phyloP scores from a whole-genome alignment of 2,329 filamentous ascomycete species.

The Cadophora sp. region DNA sequence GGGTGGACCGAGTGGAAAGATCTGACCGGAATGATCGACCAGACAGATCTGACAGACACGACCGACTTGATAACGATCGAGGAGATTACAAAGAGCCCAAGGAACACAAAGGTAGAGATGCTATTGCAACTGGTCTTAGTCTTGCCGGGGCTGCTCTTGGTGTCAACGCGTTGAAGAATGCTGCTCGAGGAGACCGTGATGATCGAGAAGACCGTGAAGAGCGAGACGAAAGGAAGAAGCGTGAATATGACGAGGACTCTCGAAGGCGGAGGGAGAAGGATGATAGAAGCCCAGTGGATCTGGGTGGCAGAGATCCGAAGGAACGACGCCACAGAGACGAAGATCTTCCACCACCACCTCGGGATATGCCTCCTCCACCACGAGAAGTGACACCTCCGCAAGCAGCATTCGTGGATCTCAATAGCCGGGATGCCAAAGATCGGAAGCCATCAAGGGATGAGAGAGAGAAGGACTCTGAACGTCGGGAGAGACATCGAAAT shows the following conservation, averaged over 20 bases:
- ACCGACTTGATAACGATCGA: constrained; percentile 22
- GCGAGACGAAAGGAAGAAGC: constrained; percentile 34
- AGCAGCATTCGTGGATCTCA: constrained; percentile 36
- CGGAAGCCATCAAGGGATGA: constrained; percentile 45
- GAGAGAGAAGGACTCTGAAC: constrained; percentile 27
- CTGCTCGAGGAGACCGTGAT: constrained; percentile 33
- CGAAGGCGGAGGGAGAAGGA: constrained; percentile 38
- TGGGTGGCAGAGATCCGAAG: constrained; percentile 35
- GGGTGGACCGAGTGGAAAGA: constrained; percentile 23
- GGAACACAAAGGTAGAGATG: constrained; percentile 41
- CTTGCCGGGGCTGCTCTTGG: constrained; percentile 44
- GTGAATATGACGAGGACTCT: constrained; percentile 41
- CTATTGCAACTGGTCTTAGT: constrained; percentile 41
- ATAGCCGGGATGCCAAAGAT: constrained; percentile 55
- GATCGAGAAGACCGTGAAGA: constrained; percentile 40
- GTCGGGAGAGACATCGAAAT: constrained; percentile 27
- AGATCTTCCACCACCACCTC: constrained; percentile 27
- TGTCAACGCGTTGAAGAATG: constrained; percentile 41
- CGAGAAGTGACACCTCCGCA: constrained; percentile 26
- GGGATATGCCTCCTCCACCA: constrained; percentile 28
- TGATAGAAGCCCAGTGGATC: constrained; percentile 35
- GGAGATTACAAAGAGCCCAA: constrained; percentile 32
- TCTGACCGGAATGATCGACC: constrained; percentile 16
- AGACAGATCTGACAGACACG: constrained; percentile 30
- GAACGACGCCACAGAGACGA: constrained; percentile 36